phyloP scores from a whole-genome alignment of 2,329 filamentous ascomycete species.

The Cordyceps pruinosa region DNA sequence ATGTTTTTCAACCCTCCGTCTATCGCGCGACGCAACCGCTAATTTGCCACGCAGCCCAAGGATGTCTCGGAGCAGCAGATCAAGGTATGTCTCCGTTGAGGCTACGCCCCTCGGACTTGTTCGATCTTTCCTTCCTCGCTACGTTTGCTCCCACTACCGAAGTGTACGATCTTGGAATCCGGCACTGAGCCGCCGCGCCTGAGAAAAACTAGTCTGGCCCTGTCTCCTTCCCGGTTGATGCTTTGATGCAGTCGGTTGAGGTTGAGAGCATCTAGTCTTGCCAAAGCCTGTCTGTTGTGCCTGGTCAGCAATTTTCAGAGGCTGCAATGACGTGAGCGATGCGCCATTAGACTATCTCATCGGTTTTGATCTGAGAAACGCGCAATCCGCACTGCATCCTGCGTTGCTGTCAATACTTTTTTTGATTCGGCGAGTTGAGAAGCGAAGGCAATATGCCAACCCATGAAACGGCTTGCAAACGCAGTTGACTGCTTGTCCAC shows the following conservation, averaged over 20 bases:
- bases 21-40: constrained; percentile 27
- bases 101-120: constrained; percentile 62
- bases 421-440: constrained; percentile 4
- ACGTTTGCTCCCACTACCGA: constrained; percentile 28
- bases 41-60: constrained; percentile 61
- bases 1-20: constrained; percentile 34
- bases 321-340: constrained; percentile 7
- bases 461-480: background rate
- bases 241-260: constrained; percentile 3
- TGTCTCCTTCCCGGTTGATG: constrained; percentile 16
- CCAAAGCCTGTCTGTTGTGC: constrained; percentile 23
- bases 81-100: constrained; percentile 99
- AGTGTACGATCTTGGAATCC: constrained; percentile 7
- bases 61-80: constrained; percentile 96
- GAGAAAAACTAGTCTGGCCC: constrained; percentile 6
- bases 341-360: constrained; percentile 12
- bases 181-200: constrained; percentile 4
- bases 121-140: constrained; percentile 49
- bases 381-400: constrained; percentile 1
- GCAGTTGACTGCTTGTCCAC: constrained; percentile 3
- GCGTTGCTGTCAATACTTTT: constrained; percentile 10
- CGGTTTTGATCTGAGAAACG: constrained; percentile 13
- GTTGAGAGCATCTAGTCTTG: constrained; percentile 25
- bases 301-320: constrained; percentile 44
- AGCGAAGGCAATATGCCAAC: background rate